These are phyloP conservation scores for Talaromyces pinophilus DNA, from an alignment of 2,329 filamentous ascomycete species.

Conservation along the genomic window DNA sequence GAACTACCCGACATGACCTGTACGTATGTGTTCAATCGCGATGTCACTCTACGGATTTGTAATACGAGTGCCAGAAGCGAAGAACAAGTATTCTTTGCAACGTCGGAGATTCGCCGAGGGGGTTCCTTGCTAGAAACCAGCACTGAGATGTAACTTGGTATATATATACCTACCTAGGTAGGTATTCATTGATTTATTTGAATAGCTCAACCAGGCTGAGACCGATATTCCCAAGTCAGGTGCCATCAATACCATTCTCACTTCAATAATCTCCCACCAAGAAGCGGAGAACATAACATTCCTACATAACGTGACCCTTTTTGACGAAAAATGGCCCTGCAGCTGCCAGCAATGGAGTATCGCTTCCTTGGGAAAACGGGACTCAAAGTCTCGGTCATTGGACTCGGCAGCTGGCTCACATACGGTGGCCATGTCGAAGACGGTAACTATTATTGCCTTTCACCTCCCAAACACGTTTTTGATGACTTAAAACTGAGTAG, in stretches of 20 bases:
- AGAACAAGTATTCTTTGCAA: not conserved
- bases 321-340: not conserved
- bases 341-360: conserved; percentile 59
- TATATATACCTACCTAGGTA: not conserved
- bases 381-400: conserved; percentile 68
- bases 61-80: not conserved
- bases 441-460: conserved; percentile 44
- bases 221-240: not conserved
- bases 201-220: too few species aligned
- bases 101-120: not conserved
- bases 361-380: conserved; percentile 70
- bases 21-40: not conserved
- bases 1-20: too few species aligned
- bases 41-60: not conserved
- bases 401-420: conserved; percentile 64
- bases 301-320: not conserved
- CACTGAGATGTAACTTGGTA: not conserved
- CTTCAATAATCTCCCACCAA: not conserved
- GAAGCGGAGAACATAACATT: not conserved
- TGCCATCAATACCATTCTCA: not conserved
- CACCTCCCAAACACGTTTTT: not conserved
- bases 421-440: conserved; percentile 74
- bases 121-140: not conserved
- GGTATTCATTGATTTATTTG: too few species aligned
- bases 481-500: conserved; percentile 9